Evolutionary conservation across 495 filamentous ascomycete genomes (phyloP).

Genomic region (Letharia lupina): DNA sequence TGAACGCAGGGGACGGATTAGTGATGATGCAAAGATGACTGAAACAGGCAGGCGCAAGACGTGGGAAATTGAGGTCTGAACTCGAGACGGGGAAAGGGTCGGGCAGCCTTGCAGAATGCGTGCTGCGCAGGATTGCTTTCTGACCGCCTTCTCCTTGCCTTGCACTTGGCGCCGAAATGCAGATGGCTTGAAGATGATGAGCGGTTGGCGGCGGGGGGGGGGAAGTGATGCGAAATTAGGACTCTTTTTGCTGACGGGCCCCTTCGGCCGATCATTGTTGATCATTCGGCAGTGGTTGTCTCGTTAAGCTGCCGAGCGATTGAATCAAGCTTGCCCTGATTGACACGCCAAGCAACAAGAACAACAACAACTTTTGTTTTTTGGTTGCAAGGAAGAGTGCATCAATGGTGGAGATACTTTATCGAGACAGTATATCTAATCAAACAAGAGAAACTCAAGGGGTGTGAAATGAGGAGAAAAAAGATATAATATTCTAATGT

Average conservation of each 20-base stretch:
- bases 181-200: slow-evolving; percentile 12
- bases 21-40: slow-evolving; percentile 7
- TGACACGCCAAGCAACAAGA: neutral
- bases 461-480: neutral
- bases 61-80: slow-evolving; percentile 12
- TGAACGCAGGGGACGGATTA: neutral
- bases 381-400: neutral
- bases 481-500: neutral
- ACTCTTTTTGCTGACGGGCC: slow-evolving; percentile 12
- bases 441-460: neutral
- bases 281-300: slow-evolving; percentile 8
- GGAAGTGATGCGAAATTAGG: slow-evolving; percentile 19
- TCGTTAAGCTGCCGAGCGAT: slow-evolving; percentile 15
- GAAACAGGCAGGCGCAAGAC: slow-evolving; percentile 9
- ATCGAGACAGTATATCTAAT: neutral
- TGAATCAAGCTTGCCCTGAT: slow-evolving; percentile 3
- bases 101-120: slow-evolving; percentile 7
- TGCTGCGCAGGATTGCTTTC: neutral
- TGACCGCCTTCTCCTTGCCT: neutral
- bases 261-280: slow-evolving; percentile 4
- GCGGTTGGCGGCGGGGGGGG: slow-evolving; percentile 15
- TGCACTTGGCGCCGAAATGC: neutral
- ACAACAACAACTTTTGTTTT: neutral
- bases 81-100: neutral
- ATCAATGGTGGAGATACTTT: neutral